Percentiles rank a stretch among this genome's conserved stretches.
Conservation (phyloP, 345 rosid genomes). For the Gossypium mustelinum region DNA sequence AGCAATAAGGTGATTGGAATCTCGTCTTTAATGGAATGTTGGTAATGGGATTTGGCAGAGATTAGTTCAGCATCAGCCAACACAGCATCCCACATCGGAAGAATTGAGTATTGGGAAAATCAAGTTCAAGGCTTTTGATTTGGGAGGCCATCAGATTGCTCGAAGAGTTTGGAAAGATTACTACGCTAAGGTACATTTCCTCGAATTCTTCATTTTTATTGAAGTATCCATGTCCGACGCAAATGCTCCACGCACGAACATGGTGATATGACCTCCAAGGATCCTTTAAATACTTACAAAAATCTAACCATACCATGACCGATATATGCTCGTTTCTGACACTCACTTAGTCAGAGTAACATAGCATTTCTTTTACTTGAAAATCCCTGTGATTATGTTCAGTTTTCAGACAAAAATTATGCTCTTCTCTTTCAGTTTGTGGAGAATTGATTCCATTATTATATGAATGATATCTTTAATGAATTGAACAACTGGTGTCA, state of each 20-base stretch:
- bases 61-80: constrained; percentile 82
- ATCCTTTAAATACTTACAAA: neutral
- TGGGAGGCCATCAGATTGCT: constrained; percentile 90
- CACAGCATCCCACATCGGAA: constrained; percentile 77
- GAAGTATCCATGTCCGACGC: neutral
- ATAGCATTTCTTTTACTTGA: neutral
- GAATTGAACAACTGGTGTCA: neutral
- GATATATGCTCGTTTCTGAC: neutral
- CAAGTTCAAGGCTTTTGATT: constrained; percentile 82
- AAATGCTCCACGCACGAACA: neutral
- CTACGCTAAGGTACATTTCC: constrained; percentile 56
- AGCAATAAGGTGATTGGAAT: neutral
- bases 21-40: neutral
- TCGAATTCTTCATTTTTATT: neutral
- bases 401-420: neutral
- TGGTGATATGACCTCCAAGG: neutral
- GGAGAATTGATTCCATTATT: neutral
- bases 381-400: neutral
- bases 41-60: constrained; percentile 38
- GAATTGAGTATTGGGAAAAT: constrained; percentile 79
- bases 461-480: neutral
- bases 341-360: neutral
- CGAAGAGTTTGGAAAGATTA: constrained; percentile 86
- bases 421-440: neutral
- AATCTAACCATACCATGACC: neutral